Evolutionary conservation across 148 eudicot species (phyloP), one percentile per base, ranked within the genome.

Genomic region (Chenopodium quinoa): DNA sequence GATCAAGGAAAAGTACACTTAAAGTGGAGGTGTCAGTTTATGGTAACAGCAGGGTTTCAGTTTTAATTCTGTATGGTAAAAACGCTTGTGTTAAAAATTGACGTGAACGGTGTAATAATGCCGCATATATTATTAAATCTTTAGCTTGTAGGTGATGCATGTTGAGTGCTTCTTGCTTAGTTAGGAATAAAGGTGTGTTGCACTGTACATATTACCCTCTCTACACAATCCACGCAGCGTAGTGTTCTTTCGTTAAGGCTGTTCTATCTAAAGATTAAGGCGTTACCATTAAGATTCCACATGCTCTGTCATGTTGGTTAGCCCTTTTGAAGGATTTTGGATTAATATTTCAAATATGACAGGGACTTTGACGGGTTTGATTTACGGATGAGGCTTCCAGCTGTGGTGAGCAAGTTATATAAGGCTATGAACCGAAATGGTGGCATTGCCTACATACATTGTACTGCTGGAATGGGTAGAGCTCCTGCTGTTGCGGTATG

Each of bases 391-490:
- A 91, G 98, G 83, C 98, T 96, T 85, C 98, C 99, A 78, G 93
- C 89, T 64, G 99, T 96, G 32, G 91, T 96, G 58, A 88, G 98
- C 83, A 89, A 78, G 82, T 85, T 96, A 82, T 86, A 87, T 70
- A 91, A 93, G 83, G 98, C 97, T 73, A 68, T 92, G 77, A 91
- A 86, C 54, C 88, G 75, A 75, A 96, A 93, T 79, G 95, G 97
- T 64, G 98, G 98, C 70, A 86, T 93, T 70, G 85, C 98, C 74
- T 96, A 96, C 84, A 90, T 96, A 78, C 99, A 96, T 79, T 96
- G 99, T 81, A 96, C 99, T 20, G 99, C 99, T 83, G 99, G 99
- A 80, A 90, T 96, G 80, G 99, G 99, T 72, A 86, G 99, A 89
- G 99, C 99, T 79, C 98, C 98, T 84, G 97, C 94, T 83, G 87